Conservation (phyloP, 805 yeast genomes). For the Starmerella vitae region DNA sequence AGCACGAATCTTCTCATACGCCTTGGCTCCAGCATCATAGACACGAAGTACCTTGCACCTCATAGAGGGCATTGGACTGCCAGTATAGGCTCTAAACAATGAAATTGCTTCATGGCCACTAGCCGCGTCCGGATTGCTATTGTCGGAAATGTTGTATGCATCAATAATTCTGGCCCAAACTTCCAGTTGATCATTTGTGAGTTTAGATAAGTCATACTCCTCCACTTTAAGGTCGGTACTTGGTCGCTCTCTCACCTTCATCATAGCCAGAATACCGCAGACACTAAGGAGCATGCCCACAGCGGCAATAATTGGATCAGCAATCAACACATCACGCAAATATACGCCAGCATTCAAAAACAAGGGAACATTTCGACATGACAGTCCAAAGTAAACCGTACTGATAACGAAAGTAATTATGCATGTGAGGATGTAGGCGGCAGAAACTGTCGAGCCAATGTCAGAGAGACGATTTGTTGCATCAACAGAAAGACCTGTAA, state of each 20-base stretch:
- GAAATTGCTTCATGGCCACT: slow-evolving; percentile 27
- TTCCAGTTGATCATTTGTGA: slow-evolving; percentile 21
- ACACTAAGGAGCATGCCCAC: slow-evolving; percentile 19
- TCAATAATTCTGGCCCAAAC: slow-evolving; percentile 27
- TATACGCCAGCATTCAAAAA: not conserved
- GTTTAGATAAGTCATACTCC: slow-evolving; percentile 21
- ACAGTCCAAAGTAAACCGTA: slow-evolving; percentile 19
- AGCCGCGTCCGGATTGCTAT: slow-evolving; percentile 24
- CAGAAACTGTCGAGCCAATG: slow-evolving; percentile 13
- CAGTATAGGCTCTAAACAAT: slow-evolving; percentile 25
- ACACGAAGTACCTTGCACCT: slow-evolving; percentile 26
- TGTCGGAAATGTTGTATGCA: slow-evolving; percentile 20
- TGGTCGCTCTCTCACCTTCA: slow-evolving; percentile 21
- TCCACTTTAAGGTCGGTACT: slow-evolving; percentile 24
- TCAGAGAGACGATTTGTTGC: slow-evolving; percentile 21
- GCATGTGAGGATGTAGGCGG: slow-evolving; percentile 14
- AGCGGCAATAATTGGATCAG: slow-evolving; percentile 18
- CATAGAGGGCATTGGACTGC: slow-evolving; percentile 22
- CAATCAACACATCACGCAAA: slow-evolving; percentile 18
- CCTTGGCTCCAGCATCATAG: slow-evolving; percentile 20
- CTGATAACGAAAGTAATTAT: slow-evolving; percentile 13
- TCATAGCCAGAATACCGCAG: slow-evolving; percentile 19
- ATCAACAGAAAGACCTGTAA: slow-evolving; percentile 15
- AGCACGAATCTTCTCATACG: slow-evolving; percentile 24
- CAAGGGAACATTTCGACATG: slow-evolving; percentile 10